Evolutionary conservation across 345 rosid genomes (phyloP), one percentile per base, ranked within the genome.

Genomic region (Adansonia digitata): DNA sequence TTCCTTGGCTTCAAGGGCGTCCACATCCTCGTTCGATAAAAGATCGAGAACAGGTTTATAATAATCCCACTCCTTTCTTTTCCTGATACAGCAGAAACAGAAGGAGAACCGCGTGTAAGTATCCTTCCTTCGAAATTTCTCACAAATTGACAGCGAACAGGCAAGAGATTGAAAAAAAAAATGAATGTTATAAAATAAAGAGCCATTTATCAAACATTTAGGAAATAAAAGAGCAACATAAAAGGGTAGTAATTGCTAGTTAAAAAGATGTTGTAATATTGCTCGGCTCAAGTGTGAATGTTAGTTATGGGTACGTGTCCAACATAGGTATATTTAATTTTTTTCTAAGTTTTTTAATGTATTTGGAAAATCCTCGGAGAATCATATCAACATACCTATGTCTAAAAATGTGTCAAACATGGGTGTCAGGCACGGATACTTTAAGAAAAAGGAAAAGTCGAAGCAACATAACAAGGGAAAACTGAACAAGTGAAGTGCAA

Each of bases 11-110:
- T 93, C 97, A 72, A 93, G 94, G 3, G 90, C 92, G 82, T 89
- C 91, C 39, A 91, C 85, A 76, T 94, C 96, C 78, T 93, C 97
- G 24, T 84, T 91, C 34, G 98, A 91, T 74, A 91, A 82, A 71
- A 90, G 77, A 76, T 94, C 93, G 26, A 92, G 91, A 67, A 85
- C 73, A 17, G 98, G 98, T 66, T 89, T 17, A 22, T 59, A 29
- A 59, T 86, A 73, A 67, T 92, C 95, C 92, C 97, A 91, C 52
- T 94, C 98, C 85, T 94, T 94, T 79, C 98, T 84, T 83, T 94
- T 94, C 89, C 98, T 94, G 87, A 74, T 40, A 75, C 76, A 68
- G 73, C 62, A 56, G 31, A 59, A 56, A 43, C 56, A 77, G 15
- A 57, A n/a, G 63, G 37, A 18, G 4, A 57, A 27, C 34, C 18